phyloP scores from a whole-genome alignment of 2,329 filamentous ascomycete species.

The Aureobasidium musti region DNA sequence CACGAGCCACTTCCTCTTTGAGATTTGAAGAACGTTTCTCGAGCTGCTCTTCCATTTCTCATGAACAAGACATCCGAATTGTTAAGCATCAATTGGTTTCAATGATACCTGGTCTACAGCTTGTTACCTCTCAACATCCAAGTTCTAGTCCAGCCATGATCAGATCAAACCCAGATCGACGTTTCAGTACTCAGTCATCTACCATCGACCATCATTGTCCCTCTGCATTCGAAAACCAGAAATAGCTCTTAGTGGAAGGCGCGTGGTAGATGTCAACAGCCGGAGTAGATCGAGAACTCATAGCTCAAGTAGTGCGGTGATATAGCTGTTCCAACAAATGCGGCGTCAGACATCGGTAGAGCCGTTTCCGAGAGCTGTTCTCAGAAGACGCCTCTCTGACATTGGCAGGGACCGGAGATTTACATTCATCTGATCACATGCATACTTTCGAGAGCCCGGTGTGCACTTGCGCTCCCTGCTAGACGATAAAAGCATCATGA shows the following conservation, averaged over 20 bases:
- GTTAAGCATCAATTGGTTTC: neutral
- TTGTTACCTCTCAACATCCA: neutral
- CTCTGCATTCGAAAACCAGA: no score
- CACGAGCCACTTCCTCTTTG: constrained; percentile 8
- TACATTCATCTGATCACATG: neutral
- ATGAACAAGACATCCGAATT: neutral
- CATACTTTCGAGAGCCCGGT: neutral
- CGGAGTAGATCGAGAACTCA: neutral
- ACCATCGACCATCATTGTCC: no score
- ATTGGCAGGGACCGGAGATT: neutral
- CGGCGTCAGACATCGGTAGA: neutral
- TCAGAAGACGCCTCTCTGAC: neutral
- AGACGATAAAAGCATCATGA: neutral
- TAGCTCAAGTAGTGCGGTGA: neutral
- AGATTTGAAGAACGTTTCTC: neutral
- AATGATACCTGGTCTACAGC: no score
- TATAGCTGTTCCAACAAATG: neutral
- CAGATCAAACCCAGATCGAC: no score
- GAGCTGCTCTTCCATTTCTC: neutral
- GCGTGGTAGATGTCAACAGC: neutral
- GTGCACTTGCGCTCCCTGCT: neutral
- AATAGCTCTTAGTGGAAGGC: no score
- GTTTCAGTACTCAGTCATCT: no score
- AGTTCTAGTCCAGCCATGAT: neutral
- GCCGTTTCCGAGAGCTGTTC: neutral